A percentile compares a stretch with the other conserved stretches of the same genome.
Conservation (phyloP, 495 filamentous ascomycete species). For the Penicillium subrubescens region DNA sequence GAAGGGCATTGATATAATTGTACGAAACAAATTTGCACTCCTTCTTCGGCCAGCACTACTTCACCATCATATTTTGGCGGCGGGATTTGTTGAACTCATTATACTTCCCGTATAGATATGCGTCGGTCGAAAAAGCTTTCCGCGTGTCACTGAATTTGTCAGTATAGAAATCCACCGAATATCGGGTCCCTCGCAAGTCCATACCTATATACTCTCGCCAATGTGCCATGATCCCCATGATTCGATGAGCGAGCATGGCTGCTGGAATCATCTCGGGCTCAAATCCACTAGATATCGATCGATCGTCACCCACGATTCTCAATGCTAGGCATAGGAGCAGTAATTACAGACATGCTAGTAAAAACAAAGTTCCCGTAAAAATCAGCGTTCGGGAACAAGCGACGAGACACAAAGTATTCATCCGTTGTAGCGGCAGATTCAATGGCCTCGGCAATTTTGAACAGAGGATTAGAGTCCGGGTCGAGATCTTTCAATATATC, state of each 20-base stretch:
- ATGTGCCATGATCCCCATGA: constrained; percentile 45
- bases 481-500: constrained; percentile 46
- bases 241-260: constrained; percentile 38
- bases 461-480: constrained; percentile 41
- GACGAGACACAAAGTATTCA: constrained; percentile 51
- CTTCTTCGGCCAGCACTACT: not conserved
- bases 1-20: not conserved
- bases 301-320: not conserved
- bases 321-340: constrained; percentile 4
- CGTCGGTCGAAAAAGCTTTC: constrained; percentile 37
- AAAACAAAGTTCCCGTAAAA: constrained; percentile 61
- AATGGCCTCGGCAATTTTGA: constrained; percentile 53
- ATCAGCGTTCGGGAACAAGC: constrained; percentile 58
- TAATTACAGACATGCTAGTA: constrained; percentile 44
- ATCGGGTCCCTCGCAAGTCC: not conserved
- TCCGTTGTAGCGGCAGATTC: constrained; percentile 51
- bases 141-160: constrained; percentile 23
- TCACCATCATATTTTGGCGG: constrained; percentile 16
- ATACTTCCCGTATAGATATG: constrained; percentile 32
- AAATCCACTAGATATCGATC: constrained; percentile 26
- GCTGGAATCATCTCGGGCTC: constrained; percentile 40
- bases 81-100: not conserved
- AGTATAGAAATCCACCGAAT: constrained; percentile 20
- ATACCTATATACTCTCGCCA: constrained; percentile 47
- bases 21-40: not conserved